phyloP scores from a whole-genome alignment of 331 rosid species.

The Rhamnella rubrinervis region DNA sequence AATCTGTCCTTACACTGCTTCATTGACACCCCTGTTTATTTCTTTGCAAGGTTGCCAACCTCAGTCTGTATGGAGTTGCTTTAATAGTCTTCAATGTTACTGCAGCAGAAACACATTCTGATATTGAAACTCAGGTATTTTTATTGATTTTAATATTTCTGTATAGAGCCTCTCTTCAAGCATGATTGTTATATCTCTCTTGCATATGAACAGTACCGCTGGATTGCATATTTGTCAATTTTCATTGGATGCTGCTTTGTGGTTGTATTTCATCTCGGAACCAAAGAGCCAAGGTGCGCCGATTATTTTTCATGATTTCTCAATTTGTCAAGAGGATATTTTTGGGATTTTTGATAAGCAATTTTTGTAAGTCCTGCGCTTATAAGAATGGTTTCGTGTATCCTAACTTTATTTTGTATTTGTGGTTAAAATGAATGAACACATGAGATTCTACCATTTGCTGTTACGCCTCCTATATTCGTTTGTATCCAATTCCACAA shows the following conservation, averaged over 20 bases:
- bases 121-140: slow-evolving; percentile 71
- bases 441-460: too few species aligned
- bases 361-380: too few species aligned
- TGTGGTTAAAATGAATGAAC: too few species aligned
- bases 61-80: slow-evolving; percentile 77
- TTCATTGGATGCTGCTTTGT: slow-evolving; percentile 91
- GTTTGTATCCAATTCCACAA: neutral
- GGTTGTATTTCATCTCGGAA: slow-evolving; percentile 60
- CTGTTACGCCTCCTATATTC: too few species aligned
- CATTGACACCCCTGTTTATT: neutral
- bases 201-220: slow-evolving; percentile 65
- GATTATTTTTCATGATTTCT: neutral
- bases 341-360: neutral
- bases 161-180: slow-evolving; percentile 4
- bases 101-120: slow-evolving; percentile 39
- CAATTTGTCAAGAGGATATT: neutral
- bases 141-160: neutral
- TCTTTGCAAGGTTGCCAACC: slow-evolving; percentile 65
- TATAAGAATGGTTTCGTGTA: too few species aligned
- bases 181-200: slow-evolving; percentile 23
- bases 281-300: slow-evolving; percentile 83
- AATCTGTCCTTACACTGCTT: neutral
- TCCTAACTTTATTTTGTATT: too few species aligned
- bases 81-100: slow-evolving; percentile 54
- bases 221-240: slow-evolving; percentile 91